Conservation (phyloP, 257 asterid species). For the Ballota nigra region DNA sequence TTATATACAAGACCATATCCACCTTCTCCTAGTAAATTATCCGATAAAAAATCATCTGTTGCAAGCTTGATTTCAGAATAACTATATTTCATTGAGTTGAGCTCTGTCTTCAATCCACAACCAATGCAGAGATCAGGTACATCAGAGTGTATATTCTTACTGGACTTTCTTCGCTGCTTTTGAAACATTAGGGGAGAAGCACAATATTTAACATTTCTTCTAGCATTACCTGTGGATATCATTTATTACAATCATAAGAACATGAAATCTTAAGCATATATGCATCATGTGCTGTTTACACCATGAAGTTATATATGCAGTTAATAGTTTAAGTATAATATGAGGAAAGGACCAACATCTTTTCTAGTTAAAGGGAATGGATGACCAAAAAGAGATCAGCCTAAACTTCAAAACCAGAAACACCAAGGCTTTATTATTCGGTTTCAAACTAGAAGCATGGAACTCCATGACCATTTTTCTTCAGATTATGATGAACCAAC, state of each 20-base stretch:
- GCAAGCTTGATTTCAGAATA: constrained; percentile 75
- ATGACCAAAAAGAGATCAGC: not conserved
- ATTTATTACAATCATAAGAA: constrained; percentile 4
- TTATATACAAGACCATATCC: constrained; percentile 78
- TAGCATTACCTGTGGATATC: constrained; percentile 32
- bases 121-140: constrained; percentile 65
- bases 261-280: too few species aligned
- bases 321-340: not conserved
- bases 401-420: not conserved
- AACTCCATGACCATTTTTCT: not conserved
- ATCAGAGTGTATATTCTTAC: constrained; percentile 37
- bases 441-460: not conserved
- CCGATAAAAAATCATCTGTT: constrained; percentile 58
- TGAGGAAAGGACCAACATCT: not conserved
- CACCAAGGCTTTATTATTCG: not conserved
- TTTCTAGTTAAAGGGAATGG: not conserved
- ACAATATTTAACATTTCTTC: constrained; percentile 23
- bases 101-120: constrained; percentile 70
- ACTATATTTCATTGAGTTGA: constrained; percentile 54
- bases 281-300: too few species aligned
- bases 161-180: constrained; percentile 38
- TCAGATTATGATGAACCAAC: not conserved
- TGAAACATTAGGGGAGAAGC: constrained; percentile 24
- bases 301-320: not conserved
- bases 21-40: constrained; percentile 78